Base-by-base conservation (phyloP, 306 rosid genomes). In the Adenanthera pavonina region DNA sequence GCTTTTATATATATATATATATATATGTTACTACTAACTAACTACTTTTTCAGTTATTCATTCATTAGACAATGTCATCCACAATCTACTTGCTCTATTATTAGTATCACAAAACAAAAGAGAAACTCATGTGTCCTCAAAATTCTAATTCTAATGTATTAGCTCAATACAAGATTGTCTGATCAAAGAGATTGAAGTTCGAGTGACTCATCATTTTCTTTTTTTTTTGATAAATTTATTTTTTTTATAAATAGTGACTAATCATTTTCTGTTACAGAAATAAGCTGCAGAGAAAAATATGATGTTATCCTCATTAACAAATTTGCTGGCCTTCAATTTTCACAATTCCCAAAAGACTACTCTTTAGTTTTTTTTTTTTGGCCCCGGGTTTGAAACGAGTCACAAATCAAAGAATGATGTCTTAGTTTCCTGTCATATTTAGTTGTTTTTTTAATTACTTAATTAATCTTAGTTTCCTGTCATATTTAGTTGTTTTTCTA, bases 381-480 rank as follows among this genome's bases (percentile, higher is more conserved):
- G 62, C 36, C 36, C 30, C 48, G 74, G 66, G 25, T 46, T 41
- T 25, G 7, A 41, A 43, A 72, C 59, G 60, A 44, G 52, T 33
- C 51, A 30, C 59, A 33, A 76, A 7, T 6, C 62, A 15, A 38
- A 43, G 8, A 57, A 14, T 52, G 61, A 60, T 40, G 33, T 33
- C 49, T 20, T 9, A 34, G 20, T 77, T 80, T 72, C 7, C 57
- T 62, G 40, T 38, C 36, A 36, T 30, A 34, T 38, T 51, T 6
- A 48, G 72, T 69, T 5, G 12, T 20, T 59, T 17, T 25, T 83
- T 80, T 68, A 56, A 59, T 41, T n/a, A 9, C 4, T 40, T 8
- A 40, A 84, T 78, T 1, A 8, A 25, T 78, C 30, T 6, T 25
- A 34, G 20, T 77, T 80, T 72, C 7, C 57, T 62, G 40, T 38